Base-by-base conservation (phyloP, 1,284 basidiomycete genomes). In the Entoloma clypeatum region DNA sequence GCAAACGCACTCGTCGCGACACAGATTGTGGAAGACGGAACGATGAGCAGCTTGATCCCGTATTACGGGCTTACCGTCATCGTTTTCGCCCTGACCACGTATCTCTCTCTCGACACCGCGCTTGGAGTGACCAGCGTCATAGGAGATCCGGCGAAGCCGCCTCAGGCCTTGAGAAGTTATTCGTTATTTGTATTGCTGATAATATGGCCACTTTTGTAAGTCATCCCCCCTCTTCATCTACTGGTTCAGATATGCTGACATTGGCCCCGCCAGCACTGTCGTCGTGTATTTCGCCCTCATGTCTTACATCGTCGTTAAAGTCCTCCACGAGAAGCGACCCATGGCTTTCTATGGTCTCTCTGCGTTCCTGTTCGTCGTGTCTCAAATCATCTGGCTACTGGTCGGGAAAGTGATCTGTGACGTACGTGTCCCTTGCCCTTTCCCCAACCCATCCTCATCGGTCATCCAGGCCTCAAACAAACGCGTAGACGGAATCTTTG, bases 21-120 rank as follows among this genome's bases (percentile, higher is more conserved):
- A 7, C 90, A 93, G 60, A 59, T 91, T 19, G 81, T 88, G 36
- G 86, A 89, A 52, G 91, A 93, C 54, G 90, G 89, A 7, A 88
- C 88, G 0, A 65, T 79, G 14, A 77, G 75, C 47, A 77, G 80
- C 41, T 47, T 89, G 21, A 66, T 86, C 40, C 86, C 86, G 1
- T 75, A 86, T 44, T 68, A 64, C 36, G 67, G 84, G 39, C 61
- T 90, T 50, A 54, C 74, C 0, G 10, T 79, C 26, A 67, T 77
- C 10, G 75, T 89, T 54, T 86, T 92, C 57, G 76, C 65, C 1
- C 74, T 75, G 3, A 86, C 86, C 1, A 72, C 75, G 2, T 93
- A 92, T 59, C 81, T 93, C 53, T 74, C 83, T 0, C 74, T 92
- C 42, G 91, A 93, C 53, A 75, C 84, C 28, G 85, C 71, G 0